Percentiles rank a stretch among this genome's conserved stretches.
Conservation (phyloP, 2,329 filamentous ascomycete species). For the Nothophoma quercina region DNA sequence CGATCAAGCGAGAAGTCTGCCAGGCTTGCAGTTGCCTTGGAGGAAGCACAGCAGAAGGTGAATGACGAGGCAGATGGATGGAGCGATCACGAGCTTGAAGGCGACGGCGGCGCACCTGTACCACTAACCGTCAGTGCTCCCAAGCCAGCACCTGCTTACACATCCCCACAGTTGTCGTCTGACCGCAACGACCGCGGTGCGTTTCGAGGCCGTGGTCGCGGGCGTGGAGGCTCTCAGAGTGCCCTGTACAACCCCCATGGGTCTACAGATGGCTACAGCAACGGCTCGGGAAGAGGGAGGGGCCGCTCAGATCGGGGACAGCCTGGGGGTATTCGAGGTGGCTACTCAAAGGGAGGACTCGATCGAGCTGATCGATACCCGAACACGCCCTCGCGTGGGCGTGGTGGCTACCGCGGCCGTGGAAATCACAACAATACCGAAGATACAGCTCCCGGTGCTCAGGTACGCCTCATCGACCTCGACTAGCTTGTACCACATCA, state of each 20-base stretch:
- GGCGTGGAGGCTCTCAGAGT: constrained; percentile 4
- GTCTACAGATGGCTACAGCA: neutral
- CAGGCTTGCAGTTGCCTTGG: constrained; percentile 31
- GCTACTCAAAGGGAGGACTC: neutral
- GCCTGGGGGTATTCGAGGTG: neutral
- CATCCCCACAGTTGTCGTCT: neutral
- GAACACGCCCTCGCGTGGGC: neutral
- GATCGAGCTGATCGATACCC: neutral
- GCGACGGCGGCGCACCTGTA: constrained; percentile 46
- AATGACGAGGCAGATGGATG: constrained; percentile 49
- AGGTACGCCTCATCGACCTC: constrained; percentile 6
- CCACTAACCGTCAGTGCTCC: constrained; percentile 16
- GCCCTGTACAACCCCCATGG: neutral
- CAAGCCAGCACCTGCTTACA: constrained; percentile 6
- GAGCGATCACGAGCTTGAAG: constrained; percentile 45
- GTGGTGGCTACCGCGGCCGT: constrained; percentile 6
- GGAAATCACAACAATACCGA: neutral
- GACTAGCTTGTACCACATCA: neutral
- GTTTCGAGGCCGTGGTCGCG: constrained; percentile 4
- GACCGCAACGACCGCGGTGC: neutral
- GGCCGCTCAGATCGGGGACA: neutral
- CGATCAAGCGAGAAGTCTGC: constrained; percentile 32
- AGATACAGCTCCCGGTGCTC: neutral
- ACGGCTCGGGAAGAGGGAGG: neutral
- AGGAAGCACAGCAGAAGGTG: constrained; percentile 50